Conservation (phyloP, 1,139 yeast genomes). For the Schwanniomyces etchellsii region DNA sequence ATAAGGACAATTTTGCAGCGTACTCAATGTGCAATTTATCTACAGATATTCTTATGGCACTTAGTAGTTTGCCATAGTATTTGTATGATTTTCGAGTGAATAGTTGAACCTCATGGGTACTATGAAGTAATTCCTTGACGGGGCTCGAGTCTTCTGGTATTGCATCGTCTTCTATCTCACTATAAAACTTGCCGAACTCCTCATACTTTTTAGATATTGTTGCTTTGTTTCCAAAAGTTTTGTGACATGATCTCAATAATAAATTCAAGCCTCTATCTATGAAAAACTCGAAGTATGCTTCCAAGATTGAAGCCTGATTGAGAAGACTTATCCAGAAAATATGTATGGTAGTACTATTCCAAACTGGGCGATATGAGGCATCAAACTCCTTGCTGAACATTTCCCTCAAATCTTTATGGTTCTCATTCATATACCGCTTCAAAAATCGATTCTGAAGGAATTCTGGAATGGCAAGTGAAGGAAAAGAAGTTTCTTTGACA, state of each 20-base stretch:
- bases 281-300: slow-evolving; percentile 29
- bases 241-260: slow-evolving; percentile 22
- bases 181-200: not conserved
- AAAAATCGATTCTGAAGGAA: no score
- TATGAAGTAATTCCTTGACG: slow-evolving; percentile 11
- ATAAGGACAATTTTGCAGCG: slow-evolving; percentile 33
- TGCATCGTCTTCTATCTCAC: not conserved
- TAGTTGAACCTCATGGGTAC: slow-evolving; percentile 21
- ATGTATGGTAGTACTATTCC: slow-evolving; percentile 16
- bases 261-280: slow-evolving; percentile 35
- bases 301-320: slow-evolving; percentile 19
- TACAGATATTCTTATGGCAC: slow-evolving; percentile 28
- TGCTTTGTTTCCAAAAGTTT: slow-evolving; percentile 8
- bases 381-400: slow-evolving; percentile 13
- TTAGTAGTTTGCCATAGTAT: slow-evolving; percentile 30
- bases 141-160: not conserved
- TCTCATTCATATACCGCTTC: no score
- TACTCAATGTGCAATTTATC: slow-evolving; percentile 27
- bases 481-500: no score
- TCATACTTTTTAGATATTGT: no score
- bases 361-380: slow-evolving; percentile 20
- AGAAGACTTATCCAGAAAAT: slow-evolving; percentile 26
- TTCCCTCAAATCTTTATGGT: slow-evolving; percentile 10
- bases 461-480: no score
- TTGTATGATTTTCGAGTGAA: slow-evolving; percentile 30